These are phyloP conservation scores for Trichoderma sp. DNA, from an alignment of 2,329 filamentous ascomycete species.

Conservation along the genomic window DNA sequence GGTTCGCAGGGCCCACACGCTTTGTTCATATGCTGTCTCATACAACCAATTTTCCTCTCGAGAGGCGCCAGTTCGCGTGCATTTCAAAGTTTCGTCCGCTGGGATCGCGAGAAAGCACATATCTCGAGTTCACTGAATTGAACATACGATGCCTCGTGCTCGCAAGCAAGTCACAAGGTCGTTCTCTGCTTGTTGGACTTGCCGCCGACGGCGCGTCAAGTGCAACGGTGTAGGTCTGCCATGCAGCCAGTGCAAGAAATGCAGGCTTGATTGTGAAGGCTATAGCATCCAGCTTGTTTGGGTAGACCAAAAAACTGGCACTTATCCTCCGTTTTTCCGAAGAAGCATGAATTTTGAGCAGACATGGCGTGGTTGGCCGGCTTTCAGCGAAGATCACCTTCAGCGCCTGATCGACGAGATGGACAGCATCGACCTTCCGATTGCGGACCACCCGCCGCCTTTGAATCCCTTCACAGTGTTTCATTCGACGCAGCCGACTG, in stretches of 20 bases:
- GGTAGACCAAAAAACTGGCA: slow-evolving; percentile 16
- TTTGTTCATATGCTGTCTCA: neutral
- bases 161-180: slow-evolving; percentile 17
- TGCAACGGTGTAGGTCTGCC: slow-evolving; percentile 9
- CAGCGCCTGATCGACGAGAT: slow-evolving; percentile 9
- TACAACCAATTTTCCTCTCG: neutral
- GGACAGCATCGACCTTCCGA: neutral
- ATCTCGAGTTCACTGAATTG: neutral
- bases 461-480: slow-evolving; percentile 8
- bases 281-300: slow-evolving; percentile 12
- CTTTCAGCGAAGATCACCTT: neutral
- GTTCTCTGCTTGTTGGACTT: slow-evolving; percentile 16
- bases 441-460: neutral
- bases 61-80: neutral
- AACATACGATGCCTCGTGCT: neutral
- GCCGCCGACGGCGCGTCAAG: slow-evolving; percentile 17
- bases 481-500: neutral
- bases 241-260: slow-evolving; percentile 8
- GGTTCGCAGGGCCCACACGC: neutral
- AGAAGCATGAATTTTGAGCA: slow-evolving; percentile 9
- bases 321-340: slow-evolving; percentile 2
- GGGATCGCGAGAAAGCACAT: neutral
- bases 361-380: slow-evolving; percentile 12
- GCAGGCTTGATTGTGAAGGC: slow-evolving; percentile 6
- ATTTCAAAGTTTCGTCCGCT: neutral